Evolutionary conservation across 2,329 filamentous ascomycete species (phyloP), one percentile per base, ranked within the genome.

Genomic region (Neofusicoccum sp.): DNA sequence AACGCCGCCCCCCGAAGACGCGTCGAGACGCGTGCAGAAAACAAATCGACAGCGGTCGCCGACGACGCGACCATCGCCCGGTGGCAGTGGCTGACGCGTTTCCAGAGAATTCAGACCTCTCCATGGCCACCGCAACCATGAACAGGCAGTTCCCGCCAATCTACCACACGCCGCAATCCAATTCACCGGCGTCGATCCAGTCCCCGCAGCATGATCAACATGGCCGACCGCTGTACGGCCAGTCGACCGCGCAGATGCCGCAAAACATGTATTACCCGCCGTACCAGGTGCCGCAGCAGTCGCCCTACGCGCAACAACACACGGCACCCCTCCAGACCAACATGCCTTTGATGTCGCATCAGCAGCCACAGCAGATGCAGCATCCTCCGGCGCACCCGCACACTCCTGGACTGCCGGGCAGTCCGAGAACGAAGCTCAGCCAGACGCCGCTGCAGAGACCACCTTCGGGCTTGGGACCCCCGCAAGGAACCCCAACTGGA

Each of bases 91-190:
- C 77, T 80, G 66, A 89, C 88, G 79, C 83, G 85, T 71, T 80
- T 74, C 84, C 87, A 91, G 90, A 92, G 78, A 87, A 89, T 77
- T 87, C 88, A 74, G 86, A 88, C 74, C 80, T 84, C 72, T 52
- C 48, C 33, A 89, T 89, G 87, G 86, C 87, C 66, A 82, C 86
- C 69, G 83, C 86, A 69, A 85, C 86, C 68, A 88, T 89, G 84
- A 87, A 86, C 75, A 83, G 87, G 70, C 78, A 85, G 67, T 97
- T 96, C 76, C 93, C 93, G 70, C 92, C 92, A 65, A 96, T 97
- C 74, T 97, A 97, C 76, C 92, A 97, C 77, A 96, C 93, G 16
- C 93, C 93, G 62, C 93, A 97, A 80, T 96, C 93, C 63, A 96
- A 94, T 78, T 97, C 94, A 62, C 94, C 94, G 54, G 92, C 92